phyloP scores from a whole-genome alignment of 2,329 filamentous ascomycete species.

The Fragosphaeria purpurea region DNA sequence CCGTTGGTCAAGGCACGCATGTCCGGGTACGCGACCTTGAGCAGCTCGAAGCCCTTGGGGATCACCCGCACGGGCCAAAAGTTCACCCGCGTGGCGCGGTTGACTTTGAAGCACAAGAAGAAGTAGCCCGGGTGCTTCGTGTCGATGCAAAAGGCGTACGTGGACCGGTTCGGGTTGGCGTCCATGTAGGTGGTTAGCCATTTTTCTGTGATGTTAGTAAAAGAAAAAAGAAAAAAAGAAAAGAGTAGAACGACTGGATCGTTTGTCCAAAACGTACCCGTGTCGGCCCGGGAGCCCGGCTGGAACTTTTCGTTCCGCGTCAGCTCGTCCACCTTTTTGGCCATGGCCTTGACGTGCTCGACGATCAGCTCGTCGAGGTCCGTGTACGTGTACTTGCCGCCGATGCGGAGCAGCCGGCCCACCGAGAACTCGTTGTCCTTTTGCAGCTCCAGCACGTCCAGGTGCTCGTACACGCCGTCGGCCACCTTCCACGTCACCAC shows the following conservation, averaged over 20 bases:
- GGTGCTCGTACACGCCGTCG: constrained; percentile 92
- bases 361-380: constrained; percentile 97
- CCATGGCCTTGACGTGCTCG: constrained; percentile 95
- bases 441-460: constrained; percentile 91
- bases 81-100: constrained; percentile 59
- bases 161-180: constrained; percentile 86
- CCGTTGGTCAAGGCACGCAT: constrained; percentile 94
- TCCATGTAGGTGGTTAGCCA: constrained; percentile 95
- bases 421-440: constrained; percentile 97
- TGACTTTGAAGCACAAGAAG: constrained; percentile 91
- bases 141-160: constrained; percentile 94
- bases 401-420: constrained; percentile 74
- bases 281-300: constrained; percentile 65
- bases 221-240: background rate
- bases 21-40: constrained; percentile 82
- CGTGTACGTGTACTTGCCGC: constrained; percentile 80
- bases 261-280: constrained; percentile 54
- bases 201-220: constrained; percentile 52
- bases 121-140: constrained; percentile 90
- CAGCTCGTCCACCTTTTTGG: constrained; percentile 93
- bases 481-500: constrained; percentile 97
- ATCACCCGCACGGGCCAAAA: constrained; percentile 84
- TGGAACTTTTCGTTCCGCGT: constrained; percentile 93
- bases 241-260: too few relatives aligned
- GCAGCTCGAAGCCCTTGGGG: constrained; percentile 85